A percentile compares a stretch with the other conserved stretches of the same genome.
These are phyloP conservation scores for Paramecium biaurelia DNA, from an alignment of 73 alveolate species.

Conservation along the genomic window DNA sequence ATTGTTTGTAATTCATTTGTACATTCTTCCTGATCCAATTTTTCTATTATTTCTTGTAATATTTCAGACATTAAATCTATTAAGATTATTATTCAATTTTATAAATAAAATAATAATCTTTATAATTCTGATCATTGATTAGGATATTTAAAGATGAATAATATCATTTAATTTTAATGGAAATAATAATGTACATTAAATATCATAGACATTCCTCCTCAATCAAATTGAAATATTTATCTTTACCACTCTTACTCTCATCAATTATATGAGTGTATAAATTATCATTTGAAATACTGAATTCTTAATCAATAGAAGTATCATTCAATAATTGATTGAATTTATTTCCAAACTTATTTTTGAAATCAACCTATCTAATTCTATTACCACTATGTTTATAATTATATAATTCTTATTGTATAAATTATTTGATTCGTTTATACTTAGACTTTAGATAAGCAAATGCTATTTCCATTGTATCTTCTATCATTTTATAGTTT, in stretches of 20 bases:
- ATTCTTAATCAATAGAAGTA: background rate
- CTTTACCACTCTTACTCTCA: background rate
- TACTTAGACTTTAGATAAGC: background rate
- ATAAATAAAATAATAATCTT: background rate
- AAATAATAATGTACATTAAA: background rate
- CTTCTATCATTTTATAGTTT: conserved; percentile 27
- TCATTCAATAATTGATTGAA: background rate
- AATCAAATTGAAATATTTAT: conserved; percentile 18
- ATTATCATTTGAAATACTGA: background rate
- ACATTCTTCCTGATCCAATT: background rate
- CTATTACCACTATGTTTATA: background rate
- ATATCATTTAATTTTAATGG: background rate
- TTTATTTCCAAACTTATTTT: background rate
- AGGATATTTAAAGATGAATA: background rate
- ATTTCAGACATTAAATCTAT: background rate
- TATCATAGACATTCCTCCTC: conserved; percentile 37
- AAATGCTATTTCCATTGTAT: conserved; percentile 31
- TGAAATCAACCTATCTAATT: conserved; percentile 19
- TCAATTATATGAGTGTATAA: conserved; percentile 22
- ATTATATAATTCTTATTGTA: background rate
- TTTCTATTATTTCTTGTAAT: background rate
- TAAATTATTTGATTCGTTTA: background rate
- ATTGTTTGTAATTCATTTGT: background rate
- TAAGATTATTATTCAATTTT: background rate
- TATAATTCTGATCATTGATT: background rate